Conservation (phyloP, 257 asterid genomes). For the Scutellaria barbata region DNA sequence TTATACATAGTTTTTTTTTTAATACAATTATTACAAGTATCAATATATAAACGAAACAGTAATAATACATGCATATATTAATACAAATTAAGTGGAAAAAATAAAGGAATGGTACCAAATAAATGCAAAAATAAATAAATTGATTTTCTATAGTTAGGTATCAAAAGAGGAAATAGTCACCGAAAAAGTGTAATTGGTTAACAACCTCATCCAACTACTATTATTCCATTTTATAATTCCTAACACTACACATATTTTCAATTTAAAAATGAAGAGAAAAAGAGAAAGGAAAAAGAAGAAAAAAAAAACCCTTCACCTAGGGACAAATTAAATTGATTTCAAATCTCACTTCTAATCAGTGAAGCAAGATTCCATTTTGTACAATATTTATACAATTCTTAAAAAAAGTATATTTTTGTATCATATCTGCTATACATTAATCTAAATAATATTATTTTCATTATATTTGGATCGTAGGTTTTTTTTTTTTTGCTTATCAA, state of each 20-base stretch:
- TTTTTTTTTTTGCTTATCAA: too few relatives aligned
- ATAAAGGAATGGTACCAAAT: not conserved
- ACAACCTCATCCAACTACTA: constrained; percentile 44
- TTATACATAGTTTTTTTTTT: too few relatives aligned
- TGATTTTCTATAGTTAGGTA: constrained; percentile 33
- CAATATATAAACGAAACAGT: too few relatives aligned
- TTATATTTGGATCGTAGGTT: too few relatives aligned
- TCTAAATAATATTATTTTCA: too few relatives aligned
- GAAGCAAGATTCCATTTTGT: not conserved
- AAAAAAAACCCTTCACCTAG: not conserved
- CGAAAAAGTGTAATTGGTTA: constrained; percentile 36
- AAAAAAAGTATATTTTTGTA: too few relatives aligned
- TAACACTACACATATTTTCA: not conserved
- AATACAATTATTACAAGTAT: too few relatives aligned
- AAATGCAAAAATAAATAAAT: not conserved
- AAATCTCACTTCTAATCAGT: not conserved
- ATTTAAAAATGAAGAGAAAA: not conserved
- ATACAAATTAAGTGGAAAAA: not conserved
- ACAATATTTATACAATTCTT: not conserved
- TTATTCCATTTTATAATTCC: constrained; percentile 10
- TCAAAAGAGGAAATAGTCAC: constrained; percentile 22
- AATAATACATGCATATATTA: too few relatives aligned
- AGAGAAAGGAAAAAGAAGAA: too few relatives aligned
- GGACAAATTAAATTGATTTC: not conserved
- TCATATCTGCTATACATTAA: too few relatives aligned